Percentiles rank a stretch among this genome's conserved stretches.
Evolutionary conservation across 1,139 yeast species (phyloP).

Genomic region (Suhomyces maxii): DNA sequence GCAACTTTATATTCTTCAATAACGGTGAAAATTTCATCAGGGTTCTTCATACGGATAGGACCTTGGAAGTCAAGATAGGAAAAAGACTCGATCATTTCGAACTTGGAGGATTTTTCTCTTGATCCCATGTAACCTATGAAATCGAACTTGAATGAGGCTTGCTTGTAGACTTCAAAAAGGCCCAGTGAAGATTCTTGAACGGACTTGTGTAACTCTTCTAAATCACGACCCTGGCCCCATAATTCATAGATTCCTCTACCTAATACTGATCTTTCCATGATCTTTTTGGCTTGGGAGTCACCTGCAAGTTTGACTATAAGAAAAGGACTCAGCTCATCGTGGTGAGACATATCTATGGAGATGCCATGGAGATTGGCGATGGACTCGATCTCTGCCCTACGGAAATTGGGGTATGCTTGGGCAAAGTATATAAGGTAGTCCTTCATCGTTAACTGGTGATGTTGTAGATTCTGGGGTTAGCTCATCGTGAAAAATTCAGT

Average conservation of each 20-base stretch:
- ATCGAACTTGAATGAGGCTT: conserved; percentile 74
- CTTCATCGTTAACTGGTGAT: conserved; percentile 33
- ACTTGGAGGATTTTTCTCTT: conserved; percentile 52
- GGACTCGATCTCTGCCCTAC: conserved; percentile 82
- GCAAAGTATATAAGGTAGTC: conserved; percentile 78
- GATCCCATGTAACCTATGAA: conserved; percentile 67
- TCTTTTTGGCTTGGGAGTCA: conserved; percentile 65
- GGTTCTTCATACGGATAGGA: conserved; percentile 71
- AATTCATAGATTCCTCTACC: conserved; percentile 79
- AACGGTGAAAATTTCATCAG: conserved; percentile 71
- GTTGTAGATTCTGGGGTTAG: neutral
- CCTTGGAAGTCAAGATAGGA: conserved; percentile 73
- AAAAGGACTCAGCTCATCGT: conserved; percentile 67
- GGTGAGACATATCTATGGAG: conserved; percentile 57
- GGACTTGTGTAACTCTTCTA: conserved; percentile 58
- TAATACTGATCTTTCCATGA: conserved; percentile 68
- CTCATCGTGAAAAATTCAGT: neutral
- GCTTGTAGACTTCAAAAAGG: conserved; percentile 34
- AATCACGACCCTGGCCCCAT: conserved; percentile 69
- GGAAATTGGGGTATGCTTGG: conserved; percentile 76
- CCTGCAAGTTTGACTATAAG: conserved; percentile 60
- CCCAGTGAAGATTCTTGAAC: conserved; percentile 37
- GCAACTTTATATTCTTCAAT: conserved; percentile 67
- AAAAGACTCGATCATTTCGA: conserved; percentile 70
- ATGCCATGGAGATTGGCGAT: conserved; percentile 66